Percentiles rank a stretch among this genome's conserved stretches.
Conservation (phyloP, 1,284 basidiomycete genomes). For the Cutaneotrichosporon sp. region DNA sequence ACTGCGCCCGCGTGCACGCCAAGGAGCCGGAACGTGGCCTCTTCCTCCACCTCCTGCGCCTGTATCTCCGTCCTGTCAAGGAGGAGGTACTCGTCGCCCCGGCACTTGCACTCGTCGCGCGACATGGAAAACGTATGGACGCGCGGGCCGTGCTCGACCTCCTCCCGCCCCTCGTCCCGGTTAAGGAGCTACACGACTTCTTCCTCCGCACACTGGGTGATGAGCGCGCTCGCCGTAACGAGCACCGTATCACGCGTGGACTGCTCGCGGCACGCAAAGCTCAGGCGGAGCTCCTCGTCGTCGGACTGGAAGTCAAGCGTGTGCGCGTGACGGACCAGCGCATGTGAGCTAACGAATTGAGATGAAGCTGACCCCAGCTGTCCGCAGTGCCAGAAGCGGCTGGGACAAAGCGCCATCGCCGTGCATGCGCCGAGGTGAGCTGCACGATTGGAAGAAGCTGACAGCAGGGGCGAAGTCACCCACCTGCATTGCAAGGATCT, state of each 20-base stretch:
- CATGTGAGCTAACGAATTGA: slow-evolving; percentile 61
- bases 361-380: slow-evolving; percentile 61
- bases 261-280: slow-evolving; percentile 55
- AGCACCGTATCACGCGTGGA: slow-evolving; percentile 22
- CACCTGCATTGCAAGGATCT: slow-evolving; percentile 89
- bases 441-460: not conserved
- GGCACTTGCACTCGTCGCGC: slow-evolving; percentile 77
- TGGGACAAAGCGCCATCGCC: slow-evolving; percentile 92
- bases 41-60: slow-evolving; percentile 79
- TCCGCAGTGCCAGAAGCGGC: slow-evolving; percentile 89
- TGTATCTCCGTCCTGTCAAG: slow-evolving; percentile 66
- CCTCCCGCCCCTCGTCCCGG: slow-evolving; percentile 80
- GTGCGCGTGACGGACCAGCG: slow-evolving; percentile 90
- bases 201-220: slow-evolving; percentile 67
- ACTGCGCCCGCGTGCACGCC: slow-evolving; percentile 77
- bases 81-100: slow-evolving; percentile 61
- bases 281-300: slow-evolving; percentile 68
- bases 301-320: slow-evolving; percentile 71
- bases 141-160: slow-evolving; percentile 75
- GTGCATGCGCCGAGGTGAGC: slow-evolving; percentile 72
- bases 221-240: slow-evolving; percentile 26
- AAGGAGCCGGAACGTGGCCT: slow-evolving; percentile 62
- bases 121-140: slow-evolving; percentile 78
- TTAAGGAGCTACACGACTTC: slow-evolving; percentile 67
- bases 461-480: slow-evolving; percentile 71